Evolutionary conservation across 345 rosid genomes (phyloP).

Genomic region (Ceriops decandra): DNA sequence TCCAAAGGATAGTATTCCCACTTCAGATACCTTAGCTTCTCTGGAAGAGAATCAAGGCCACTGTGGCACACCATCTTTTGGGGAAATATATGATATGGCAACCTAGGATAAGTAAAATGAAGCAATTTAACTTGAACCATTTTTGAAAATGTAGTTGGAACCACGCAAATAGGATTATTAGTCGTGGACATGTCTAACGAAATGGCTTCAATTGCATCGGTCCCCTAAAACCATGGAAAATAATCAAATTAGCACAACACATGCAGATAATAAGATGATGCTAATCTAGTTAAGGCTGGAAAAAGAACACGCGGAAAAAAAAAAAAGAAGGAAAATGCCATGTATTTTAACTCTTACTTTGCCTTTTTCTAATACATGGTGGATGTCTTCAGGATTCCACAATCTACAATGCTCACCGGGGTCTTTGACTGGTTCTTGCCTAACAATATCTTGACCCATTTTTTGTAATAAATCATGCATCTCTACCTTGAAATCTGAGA

Average conservation of each 20-base stretch:
- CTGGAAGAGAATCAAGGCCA: neutral
- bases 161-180: neutral
- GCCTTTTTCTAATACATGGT: no score
- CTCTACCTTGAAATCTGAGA: no score
- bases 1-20: slow-evolving; percentile 3
- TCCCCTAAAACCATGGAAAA: neutral
- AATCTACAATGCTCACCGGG: no score
- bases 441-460: no score
- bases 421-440: no score
- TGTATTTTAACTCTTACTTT: no score
- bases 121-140: neutral
- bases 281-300: neutral
- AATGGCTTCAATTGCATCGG: neutral
- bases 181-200: neutral
- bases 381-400: no score
- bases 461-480: no score
- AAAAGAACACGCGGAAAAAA: no score
- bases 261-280: no score
- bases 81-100: no score
- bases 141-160: neutral
- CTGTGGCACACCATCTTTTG: neutral
- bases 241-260: neutral
- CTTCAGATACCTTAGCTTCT: neutral
- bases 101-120: neutral
- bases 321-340: no score